These are phyloP conservation scores for Penicillium desertorum DNA, from an alignment of 495 filamentous ascomycete genomes.

Conservation along the genomic window DNA sequence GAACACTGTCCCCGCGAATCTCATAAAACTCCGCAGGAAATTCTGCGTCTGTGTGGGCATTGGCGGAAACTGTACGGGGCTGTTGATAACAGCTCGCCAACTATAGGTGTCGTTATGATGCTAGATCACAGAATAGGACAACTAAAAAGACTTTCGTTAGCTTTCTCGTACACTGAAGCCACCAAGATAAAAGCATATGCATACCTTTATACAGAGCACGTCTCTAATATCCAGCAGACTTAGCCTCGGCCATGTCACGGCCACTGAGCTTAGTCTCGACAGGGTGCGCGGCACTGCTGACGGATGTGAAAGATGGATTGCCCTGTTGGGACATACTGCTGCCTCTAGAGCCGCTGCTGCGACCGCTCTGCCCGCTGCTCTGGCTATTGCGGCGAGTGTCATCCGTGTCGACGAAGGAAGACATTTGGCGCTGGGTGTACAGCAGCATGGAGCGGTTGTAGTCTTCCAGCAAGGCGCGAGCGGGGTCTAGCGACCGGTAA, in stretches of 20 bases:
- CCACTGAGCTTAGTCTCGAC: background rate
- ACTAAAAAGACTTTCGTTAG: background rate
- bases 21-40: slow-evolving; percentile 22
- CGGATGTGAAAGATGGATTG: slow-evolving; percentile 19
- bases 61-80: background rate
- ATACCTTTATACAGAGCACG: slow-evolving; percentile 9
- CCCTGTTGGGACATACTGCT: slow-evolving; percentile 22
- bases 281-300: slow-evolving; percentile 11
- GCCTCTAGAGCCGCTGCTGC: slow-evolving; percentile 27
- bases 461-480: slow-evolving; percentile 39
- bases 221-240: slow-evolving; percentile 21
- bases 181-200: background rate
- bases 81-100: slow-evolving; percentile 4
- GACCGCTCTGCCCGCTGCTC: slow-evolving; percentile 36
- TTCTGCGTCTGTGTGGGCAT: slow-evolving; percentile 14
- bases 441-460: slow-evolving; percentile 49
- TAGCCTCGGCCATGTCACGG: slow-evolving; percentile 7
- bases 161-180: background rate
- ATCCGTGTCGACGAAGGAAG: slow-evolving; percentile 37
- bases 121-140: background rate
- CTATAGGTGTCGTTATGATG: background rate
- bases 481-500: slow-evolving; percentile 27
- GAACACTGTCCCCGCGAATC: slow-evolving; percentile 15
- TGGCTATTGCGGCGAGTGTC: slow-evolving; percentile 27
- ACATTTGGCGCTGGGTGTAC: slow-evolving; percentile 48